Evolutionary conservation across 495 filamentous ascomycete genomes (phyloP).

Genomic region (Lophiotrema nucula): DNA sequence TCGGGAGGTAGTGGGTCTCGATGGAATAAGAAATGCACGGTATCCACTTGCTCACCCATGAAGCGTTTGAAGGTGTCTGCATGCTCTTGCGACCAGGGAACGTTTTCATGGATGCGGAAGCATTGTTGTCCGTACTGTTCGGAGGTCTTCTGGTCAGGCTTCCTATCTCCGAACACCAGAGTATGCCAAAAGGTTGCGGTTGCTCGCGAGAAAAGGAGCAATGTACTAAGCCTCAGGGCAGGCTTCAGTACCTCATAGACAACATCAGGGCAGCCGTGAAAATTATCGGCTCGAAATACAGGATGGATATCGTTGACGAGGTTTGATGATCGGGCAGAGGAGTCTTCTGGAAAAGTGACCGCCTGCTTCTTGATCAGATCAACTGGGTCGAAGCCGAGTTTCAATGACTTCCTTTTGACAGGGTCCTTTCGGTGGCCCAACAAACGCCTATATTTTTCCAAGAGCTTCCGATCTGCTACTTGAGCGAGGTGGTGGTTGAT

Average conservation of each 20-base stretch:
- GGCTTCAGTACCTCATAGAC: constrained; percentile 37
- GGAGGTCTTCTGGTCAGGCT: constrained; percentile 17
- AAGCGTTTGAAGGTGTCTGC: constrained; percentile 26
- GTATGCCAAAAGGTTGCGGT: constrained; percentile 37
- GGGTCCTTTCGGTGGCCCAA: constrained; percentile 29
- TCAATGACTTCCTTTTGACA: constrained; percentile 27
- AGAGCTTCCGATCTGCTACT: constrained; percentile 29
- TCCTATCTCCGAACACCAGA: constrained; percentile 33
- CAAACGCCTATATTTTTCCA: constrained; percentile 32
- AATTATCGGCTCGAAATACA: constrained; percentile 34
- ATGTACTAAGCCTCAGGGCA: constrained; percentile 33
- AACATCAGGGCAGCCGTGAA: constrained; percentile 35
- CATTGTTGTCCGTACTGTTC: constrained; percentile 28
- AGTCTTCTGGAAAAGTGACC: constrained; percentile 20
- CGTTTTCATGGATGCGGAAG: constrained; percentile 29
- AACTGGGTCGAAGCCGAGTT: constrained; percentile 35
- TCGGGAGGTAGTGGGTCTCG: constrained; percentile 26
- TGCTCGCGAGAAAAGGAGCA: constrained; percentile 31
- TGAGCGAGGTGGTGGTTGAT: constrained; percentile 36
- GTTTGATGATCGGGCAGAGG: constrained; percentile 13
- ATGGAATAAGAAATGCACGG: constrained; percentile 36
- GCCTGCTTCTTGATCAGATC: constrained; percentile 37
- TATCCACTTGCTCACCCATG: constrained; percentile 23
- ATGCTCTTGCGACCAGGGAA: constrained; percentile 23
- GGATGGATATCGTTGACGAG: constrained; percentile 37